Conservation (phyloP, 2,329 filamentous ascomycete genomes). For the Talaromyces sp. region DNA sequence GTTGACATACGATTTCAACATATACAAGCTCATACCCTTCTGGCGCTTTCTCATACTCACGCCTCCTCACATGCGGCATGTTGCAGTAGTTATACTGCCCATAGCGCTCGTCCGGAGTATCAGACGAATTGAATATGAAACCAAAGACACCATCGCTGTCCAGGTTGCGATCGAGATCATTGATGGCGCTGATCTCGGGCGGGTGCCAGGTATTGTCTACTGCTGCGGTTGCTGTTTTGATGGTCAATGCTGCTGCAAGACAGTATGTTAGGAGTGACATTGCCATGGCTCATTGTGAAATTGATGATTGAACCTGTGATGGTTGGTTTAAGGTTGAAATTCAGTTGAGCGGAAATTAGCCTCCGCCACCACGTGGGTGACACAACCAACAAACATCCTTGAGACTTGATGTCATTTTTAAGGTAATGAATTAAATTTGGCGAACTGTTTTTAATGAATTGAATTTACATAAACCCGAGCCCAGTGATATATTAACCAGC, state of each 20-base stretch:
- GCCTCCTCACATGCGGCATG: conserved; percentile 72
- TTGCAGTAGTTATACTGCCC: conserved; percentile 77
- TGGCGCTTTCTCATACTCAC: conserved; percentile 56
- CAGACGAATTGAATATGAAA: conserved; percentile 66
- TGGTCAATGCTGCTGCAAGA: not conserved
- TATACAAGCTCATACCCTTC: conserved; percentile 62
- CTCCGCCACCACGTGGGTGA: not conserved
- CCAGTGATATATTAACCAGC: not conserved
- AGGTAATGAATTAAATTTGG: not conserved
- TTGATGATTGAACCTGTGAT: no score
- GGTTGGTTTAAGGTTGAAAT: not conserved
- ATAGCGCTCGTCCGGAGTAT: conserved; percentile 52
- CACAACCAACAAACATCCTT: no score
- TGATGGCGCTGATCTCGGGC: conserved; percentile 51
- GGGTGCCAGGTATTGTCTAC: conserved; percentile 53
- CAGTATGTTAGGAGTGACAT: not conserved
- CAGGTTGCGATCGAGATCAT: conserved; percentile 56
- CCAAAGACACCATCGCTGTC: conserved; percentile 61
- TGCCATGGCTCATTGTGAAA: not conserved
- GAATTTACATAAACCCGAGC: not conserved
- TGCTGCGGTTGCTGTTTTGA: conserved; percentile 1
- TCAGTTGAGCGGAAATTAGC: not conserved
- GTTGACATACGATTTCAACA: conserved; percentile 62
- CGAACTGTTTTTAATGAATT: not conserved
- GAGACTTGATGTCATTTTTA: not conserved